Percentiles rank a stretch among this genome's conserved stretches.
Conservation (phyloP, 805 yeast species). For the Kregervanrija pseudodelftensis region DNA sequence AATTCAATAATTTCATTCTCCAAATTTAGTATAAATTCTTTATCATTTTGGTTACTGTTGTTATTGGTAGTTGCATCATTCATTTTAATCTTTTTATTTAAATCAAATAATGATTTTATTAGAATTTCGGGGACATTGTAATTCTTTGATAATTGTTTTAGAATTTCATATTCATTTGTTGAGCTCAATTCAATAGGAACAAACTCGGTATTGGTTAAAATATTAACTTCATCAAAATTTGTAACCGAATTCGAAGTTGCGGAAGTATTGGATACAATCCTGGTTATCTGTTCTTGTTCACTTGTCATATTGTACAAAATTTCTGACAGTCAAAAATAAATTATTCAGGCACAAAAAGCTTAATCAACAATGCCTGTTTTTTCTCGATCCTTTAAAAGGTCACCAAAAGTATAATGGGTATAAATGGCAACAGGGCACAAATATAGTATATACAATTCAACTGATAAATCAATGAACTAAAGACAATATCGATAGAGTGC, state of each 20-base stretch:
- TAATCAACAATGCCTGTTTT: too few relatives aligned
- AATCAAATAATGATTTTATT: slow-evolving; percentile 23
- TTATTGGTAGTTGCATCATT: neutral
- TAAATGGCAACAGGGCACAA: too few relatives aligned
- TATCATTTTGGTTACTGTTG: slow-evolving; percentile 24
- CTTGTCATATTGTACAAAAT: too few relatives aligned
- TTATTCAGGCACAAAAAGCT: too few relatives aligned
- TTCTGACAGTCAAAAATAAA: too few relatives aligned
- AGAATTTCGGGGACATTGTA: slow-evolving; percentile 24
- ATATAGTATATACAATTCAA: too few relatives aligned
- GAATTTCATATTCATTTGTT: slow-evolving; percentile 10
- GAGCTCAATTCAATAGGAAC: slow-evolving; percentile 13
- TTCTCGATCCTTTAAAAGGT: too few relatives aligned
- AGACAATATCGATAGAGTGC: too few relatives aligned
- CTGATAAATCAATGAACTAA: too few relatives aligned
- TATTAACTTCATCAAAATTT: too few relatives aligned
- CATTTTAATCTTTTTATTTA: slow-evolving; percentile 15
- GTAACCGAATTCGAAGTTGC: too few relatives aligned
- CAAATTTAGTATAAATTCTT: slow-evolving; percentile 41
- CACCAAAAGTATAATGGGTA: too few relatives aligned
- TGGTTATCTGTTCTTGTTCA: neutral
- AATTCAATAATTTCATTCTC: slow-evolving; percentile 43
- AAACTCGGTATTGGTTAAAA: neutral
- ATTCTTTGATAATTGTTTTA: slow-evolving; percentile 15
- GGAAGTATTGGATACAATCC: neutral